These are phyloP conservation scores for Aspergillus puulaauensis DNA, from an alignment of 2,329 filamentous ascomycete genomes.

Conservation along the genomic window DNA sequence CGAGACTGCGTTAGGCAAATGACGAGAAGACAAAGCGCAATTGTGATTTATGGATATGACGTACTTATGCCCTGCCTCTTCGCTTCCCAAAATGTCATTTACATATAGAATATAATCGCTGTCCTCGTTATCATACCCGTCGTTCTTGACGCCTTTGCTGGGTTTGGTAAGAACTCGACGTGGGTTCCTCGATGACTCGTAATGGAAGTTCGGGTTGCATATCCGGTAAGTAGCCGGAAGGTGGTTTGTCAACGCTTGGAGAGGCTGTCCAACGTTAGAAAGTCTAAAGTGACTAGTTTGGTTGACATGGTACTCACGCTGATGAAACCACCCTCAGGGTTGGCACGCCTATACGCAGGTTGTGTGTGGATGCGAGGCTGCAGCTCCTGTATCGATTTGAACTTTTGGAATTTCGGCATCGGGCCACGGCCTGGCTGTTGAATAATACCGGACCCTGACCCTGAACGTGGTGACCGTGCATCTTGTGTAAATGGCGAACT, in stretches of 20 bases:
- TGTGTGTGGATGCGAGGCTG: constrained; percentile 81
- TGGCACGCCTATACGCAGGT: constrained; percentile 86
- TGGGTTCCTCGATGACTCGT: constrained; percentile 95
- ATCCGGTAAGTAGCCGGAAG: constrained; percentile 95
- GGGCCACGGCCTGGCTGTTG: constrained; percentile 58
- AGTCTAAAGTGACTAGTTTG: not conserved
- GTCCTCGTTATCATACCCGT: constrained; percentile 98
- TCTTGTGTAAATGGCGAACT: constrained; percentile 64
- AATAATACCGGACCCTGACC: constrained; percentile 49
- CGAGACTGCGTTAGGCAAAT: constrained; percentile 12
- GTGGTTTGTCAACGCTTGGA: constrained; percentile 92
- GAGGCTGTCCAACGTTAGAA: constrained; percentile 59
- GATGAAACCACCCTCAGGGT: constrained; percentile 96
- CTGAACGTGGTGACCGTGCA: constrained; percentile 49
- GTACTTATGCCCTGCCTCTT: constrained; percentile 96
- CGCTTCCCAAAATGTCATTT: constrained; percentile 95
- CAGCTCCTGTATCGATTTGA: constrained; percentile 71
- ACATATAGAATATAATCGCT: constrained; percentile 99
- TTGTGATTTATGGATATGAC: constrained; percentile 27
- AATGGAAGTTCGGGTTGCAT: constrained; percentile 97
- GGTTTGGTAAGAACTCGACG: constrained; percentile 95
- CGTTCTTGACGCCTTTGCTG: constrained; percentile 97
- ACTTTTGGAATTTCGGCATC: constrained; percentile 83
- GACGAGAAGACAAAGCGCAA: not conserved
- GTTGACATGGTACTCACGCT: constrained; percentile 63